phyloP scores from a whole-genome alignment of 1,284 basidiomycete species.

The Naganishia albida region DNA sequence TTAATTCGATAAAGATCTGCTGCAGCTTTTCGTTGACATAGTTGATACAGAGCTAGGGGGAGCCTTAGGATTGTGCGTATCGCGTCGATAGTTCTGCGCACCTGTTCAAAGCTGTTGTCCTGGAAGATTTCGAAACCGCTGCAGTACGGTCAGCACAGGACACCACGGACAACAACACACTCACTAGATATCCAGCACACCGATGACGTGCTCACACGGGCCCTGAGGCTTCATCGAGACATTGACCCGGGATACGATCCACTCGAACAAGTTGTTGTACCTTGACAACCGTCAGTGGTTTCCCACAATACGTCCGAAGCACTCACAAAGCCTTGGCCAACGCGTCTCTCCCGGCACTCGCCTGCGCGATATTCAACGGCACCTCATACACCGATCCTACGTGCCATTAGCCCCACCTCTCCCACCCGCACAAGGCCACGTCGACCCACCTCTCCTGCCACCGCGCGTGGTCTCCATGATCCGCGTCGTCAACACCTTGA shows the following conservation, averaged over 20 bases:
- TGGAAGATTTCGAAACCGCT: constrained; percentile 90
- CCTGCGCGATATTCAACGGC: constrained; percentile 91
- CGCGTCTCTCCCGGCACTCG: constrained; percentile 83
- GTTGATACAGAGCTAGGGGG: constrained; percentile 92
- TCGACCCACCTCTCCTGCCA: constrained; percentile 70
- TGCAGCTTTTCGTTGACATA: constrained; percentile 99
- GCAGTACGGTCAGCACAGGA: neutral
- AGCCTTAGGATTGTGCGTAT: neutral
- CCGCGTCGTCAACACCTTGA: constrained; percentile 81
- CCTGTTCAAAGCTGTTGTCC: constrained; percentile 90
- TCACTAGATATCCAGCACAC: constrained; percentile 91
- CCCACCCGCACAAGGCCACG: neutral
- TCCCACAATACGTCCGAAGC: too few relatives aligned
- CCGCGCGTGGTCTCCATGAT: constrained; percentile 92
- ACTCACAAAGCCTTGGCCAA: constrained; percentile 80
- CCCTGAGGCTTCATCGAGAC: constrained; percentile 88
- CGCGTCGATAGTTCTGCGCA: neutral
- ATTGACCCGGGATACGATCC: constrained; percentile 97
- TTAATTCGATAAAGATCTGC: constrained; percentile 99
- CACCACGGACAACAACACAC: constrained; percentile 31
- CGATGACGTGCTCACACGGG: constrained; percentile 80
- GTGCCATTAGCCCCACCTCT: neutral
- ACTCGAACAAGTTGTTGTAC: constrained; percentile 98
- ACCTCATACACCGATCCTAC: constrained; percentile 87
- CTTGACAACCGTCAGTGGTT: constrained; percentile 33